phyloP scores from a whole-genome alignment of 2,329 filamentous ascomycete genomes.

The Xylaria polymorpha region DNA sequence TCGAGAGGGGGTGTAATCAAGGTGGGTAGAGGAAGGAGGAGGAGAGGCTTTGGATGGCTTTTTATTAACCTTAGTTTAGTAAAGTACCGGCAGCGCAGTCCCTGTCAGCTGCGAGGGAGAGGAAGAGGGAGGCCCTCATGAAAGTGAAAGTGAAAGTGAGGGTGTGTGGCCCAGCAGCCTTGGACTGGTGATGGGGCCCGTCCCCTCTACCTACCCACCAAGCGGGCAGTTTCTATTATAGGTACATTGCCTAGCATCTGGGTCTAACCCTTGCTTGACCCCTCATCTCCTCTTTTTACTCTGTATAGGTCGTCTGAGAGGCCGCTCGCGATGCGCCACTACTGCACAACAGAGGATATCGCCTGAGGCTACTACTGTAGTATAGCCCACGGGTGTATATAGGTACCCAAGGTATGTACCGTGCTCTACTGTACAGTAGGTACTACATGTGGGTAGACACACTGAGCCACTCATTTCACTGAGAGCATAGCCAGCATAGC shows the following conservation, averaged over 20 bases:
- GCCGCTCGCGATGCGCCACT: slow-evolving; percentile 27
- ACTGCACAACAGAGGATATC: slow-evolving; percentile 22
- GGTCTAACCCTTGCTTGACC: background rate
- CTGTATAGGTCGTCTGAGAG: slow-evolving; percentile 13
- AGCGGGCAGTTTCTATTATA: slow-evolving; percentile 11
- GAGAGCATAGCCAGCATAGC: slow-evolving; percentile 2
- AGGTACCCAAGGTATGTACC: slow-evolving; percentile 15
- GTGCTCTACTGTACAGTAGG: background rate
- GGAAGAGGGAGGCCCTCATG: slow-evolving; percentile 8
- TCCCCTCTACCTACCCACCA: slow-evolving; percentile 5
- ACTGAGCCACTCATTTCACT: slow-evolving; percentile 23
- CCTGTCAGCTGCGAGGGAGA: slow-evolving; percentile 8
- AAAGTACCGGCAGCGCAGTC: slow-evolving; percentile 7
- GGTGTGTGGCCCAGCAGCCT: slow-evolving; percentile 22
- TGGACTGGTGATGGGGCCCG: slow-evolving; percentile 29
- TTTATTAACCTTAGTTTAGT: slow-evolving; percentile 15
- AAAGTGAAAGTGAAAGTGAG: slow-evolving; percentile 6
- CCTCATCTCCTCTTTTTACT: slow-evolving; percentile 26
- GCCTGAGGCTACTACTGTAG: slow-evolving; percentile 15
- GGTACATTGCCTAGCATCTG: background rate
- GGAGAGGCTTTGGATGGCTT: slow-evolving; percentile 27
- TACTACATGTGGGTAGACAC: background rate
- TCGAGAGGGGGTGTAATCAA: slow-evolving; percentile 23
- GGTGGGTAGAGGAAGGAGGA: slow-evolving; percentile 29
- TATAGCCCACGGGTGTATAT: background rate